A percentile compares a stretch with the other conserved stretches of the same genome.
phyloP scores from a whole-genome alignment of 768 basidiomycete species.

The Boletus coccyginus region DNA sequence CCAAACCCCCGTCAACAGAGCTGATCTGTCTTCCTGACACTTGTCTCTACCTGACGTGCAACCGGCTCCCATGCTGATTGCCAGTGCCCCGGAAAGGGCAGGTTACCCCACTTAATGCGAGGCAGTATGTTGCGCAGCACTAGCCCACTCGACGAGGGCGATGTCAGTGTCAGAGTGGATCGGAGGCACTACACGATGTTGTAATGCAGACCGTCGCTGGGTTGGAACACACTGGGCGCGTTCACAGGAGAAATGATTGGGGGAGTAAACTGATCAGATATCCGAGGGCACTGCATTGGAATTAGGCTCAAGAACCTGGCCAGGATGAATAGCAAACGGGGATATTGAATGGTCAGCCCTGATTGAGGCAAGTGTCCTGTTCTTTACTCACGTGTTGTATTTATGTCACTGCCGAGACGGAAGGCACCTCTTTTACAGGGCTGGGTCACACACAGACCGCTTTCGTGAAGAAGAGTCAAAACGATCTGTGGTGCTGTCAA shows the following conservation, averaged over 20 bases:
- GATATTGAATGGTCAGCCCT: slow-evolving; percentile 17
- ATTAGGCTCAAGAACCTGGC: slow-evolving; percentile 34
- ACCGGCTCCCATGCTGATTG: slow-evolving; percentile 11
- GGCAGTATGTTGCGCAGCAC: slow-evolving; percentile 8
- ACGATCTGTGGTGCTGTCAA: slow-evolving; percentile 32
- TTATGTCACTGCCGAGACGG: slow-evolving; percentile 37
- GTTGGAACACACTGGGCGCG: slow-evolving; percentile 18
- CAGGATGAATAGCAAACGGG: slow-evolving; percentile 16
- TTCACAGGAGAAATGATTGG: slow-evolving; percentile 27
- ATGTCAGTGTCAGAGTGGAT: slow-evolving; percentile 1
- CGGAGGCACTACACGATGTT: slow-evolving; percentile 8
- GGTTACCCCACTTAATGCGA: background rate
- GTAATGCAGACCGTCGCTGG: slow-evolving; percentile 24
- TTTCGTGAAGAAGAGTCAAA: slow-evolving; percentile 33
- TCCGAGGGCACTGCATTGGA: slow-evolving; percentile 37
- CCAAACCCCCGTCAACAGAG: slow-evolving; percentile 16
- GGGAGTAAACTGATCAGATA: slow-evolving; percentile 31
- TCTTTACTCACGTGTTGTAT: slow-evolving; percentile 34
- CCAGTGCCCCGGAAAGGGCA: slow-evolving; percentile 5
- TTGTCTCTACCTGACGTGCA: slow-evolving; percentile 18
- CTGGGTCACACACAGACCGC: slow-evolving; percentile 33
- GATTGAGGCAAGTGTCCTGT: slow-evolving; percentile 26
- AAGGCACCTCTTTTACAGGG: slow-evolving; percentile 31
- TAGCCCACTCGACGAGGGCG: slow-evolving; percentile 1
- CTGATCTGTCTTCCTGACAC: slow-evolving; percentile 15